These are phyloP conservation scores for Tricholoma furcatifolium DNA, from an alignment of 768 basidiomycete species.

Conservation along the genomic window DNA sequence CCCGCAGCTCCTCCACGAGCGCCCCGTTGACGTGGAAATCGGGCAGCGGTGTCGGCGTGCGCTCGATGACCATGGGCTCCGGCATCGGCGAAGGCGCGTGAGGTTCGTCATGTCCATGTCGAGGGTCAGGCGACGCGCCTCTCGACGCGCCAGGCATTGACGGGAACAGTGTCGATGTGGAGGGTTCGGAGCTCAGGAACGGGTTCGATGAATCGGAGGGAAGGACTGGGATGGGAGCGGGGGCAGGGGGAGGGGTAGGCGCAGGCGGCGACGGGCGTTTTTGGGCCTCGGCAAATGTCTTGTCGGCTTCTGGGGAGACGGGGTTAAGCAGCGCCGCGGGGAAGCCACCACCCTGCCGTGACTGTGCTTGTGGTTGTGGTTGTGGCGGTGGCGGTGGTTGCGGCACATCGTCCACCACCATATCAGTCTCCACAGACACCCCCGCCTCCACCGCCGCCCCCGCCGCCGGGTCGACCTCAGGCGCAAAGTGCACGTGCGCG, in stretches of 20 bases:
- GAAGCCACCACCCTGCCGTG: slow-evolving; percentile 41
- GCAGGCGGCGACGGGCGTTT: slow-evolving; percentile 1
- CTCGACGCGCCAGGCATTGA: slow-evolving; percentile 23
- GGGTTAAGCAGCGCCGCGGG: slow-evolving; percentile 56
- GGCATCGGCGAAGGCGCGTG: slow-evolving; percentile 24
- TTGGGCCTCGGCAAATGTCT: slow-evolving; percentile 15
- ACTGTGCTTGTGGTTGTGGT: too few species aligned
- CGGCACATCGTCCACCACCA: slow-evolving; percentile 36
- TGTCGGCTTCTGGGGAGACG: slow-evolving; percentile 27
- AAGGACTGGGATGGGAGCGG: slow-evolving; percentile 7
- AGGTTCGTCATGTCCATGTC: neutral
- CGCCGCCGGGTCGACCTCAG: too few species aligned
- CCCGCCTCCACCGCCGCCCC: too few species aligned
- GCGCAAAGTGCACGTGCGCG: slow-evolving; percentile 51
- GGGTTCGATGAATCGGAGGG: slow-evolving; percentile 19
- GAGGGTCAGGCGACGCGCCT: slow-evolving; percentile 18
- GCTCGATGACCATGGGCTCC: slow-evolving; percentile 51
- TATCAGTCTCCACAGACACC: slow-evolving; percentile 25
- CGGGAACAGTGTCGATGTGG: slow-evolving; percentile 16
- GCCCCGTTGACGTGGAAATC: slow-evolving; percentile 68
- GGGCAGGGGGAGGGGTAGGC: too few species aligned
- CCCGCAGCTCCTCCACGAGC: slow-evolving; percentile 47
- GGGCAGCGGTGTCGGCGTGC: slow-evolving; percentile 70
- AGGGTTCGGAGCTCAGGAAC: slow-evolving; percentile 13
- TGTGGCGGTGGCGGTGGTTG: too few species aligned